Evolutionary conservation across 345 rosid genomes (phyloP), one percentile per base, ranked within the genome.

Genomic region (Anastatica hierochuntica): DNA sequence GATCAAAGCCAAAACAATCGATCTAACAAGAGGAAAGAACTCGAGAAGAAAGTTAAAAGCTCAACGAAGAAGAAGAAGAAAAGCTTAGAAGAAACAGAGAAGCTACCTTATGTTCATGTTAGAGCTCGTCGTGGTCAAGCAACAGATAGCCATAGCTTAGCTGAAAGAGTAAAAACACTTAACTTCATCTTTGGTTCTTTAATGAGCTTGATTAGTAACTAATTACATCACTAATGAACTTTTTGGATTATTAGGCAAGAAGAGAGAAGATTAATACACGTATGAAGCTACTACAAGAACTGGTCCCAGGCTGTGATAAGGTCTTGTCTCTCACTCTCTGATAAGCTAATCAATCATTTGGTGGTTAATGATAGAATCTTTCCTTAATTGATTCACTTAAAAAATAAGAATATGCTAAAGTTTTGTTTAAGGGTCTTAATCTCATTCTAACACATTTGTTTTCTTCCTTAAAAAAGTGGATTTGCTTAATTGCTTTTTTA

Each of bases 251-350:
- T 61, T 26, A 82, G 90, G 90, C 90, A 15, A 82, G 90, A 67
- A 79, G 85, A 30, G 90, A 82, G 81, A 82, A 82, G 70, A 82
- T 82, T 36, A 82, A 82, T 51, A 77, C 79, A 46, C 70, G 85
- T 60, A 82, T 82, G 90, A 82, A 82, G 81, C 67, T 82, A 7
- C 72, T 82, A 43, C 90, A 82, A 11, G 90, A 82, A 53, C 81
- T 82, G 85, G 90, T 82, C 76, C 90, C 90, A 38, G 90, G 90
- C 20, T 82, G 90, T 74, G 79, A 70, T 63, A 79, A 94, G 99
- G 99, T 85, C n/a, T 51, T 36, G 74, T 64, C n/a, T n/a, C n/a
- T n/a, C n/a, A n/a, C 59, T 29, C 19, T 41, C 4, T 12, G 63
- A 36, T 61, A 43, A 43, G 43, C 64, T 65, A 74, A 69, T 81